Conservation (phyloP, 768 basidiomycete species). For the Phylloporus scabripes region DNA sequence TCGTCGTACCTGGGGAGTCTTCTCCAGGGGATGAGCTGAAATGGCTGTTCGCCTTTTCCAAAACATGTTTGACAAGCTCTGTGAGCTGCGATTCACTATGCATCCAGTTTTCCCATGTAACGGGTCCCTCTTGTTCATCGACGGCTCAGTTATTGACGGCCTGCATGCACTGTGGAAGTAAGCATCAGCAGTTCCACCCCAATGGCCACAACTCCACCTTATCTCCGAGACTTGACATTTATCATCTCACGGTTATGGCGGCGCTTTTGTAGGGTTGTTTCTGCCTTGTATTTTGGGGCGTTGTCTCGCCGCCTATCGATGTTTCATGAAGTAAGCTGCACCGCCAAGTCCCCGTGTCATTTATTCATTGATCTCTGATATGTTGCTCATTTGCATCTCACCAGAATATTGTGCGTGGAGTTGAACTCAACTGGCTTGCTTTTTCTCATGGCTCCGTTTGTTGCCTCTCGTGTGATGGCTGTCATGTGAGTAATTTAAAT, state of each 20-base stretch:
- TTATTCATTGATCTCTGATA: not conserved
- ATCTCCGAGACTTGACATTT: conserved; percentile 68
- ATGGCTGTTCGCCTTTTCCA: not conserved
- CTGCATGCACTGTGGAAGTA: not conserved
- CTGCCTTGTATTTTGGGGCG: conserved; percentile 67
- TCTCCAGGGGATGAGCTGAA: not conserved
- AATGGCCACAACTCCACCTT: conserved; percentile 54
- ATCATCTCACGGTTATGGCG: conserved; percentile 58
- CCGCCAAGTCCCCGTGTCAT: conserved; percentile 40
- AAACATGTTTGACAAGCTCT: not conserved
- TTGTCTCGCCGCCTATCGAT: conserved; percentile 56
- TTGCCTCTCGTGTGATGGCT: conserved; percentile 46
- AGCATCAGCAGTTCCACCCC: conserved; percentile 12
- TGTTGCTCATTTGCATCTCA: not conserved
- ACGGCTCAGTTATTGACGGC: not conserved
- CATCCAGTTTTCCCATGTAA: not conserved
- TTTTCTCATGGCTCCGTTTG: conserved; percentile 73
- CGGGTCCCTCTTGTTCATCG: not conserved
- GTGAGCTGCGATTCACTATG: not conserved
- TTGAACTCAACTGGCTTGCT: conserved; percentile 23
- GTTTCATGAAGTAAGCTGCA: conserved; percentile 55
- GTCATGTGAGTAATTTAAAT: conserved; percentile 55
- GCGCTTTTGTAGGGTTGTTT: conserved; percentile 68
- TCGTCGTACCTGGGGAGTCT: not conserved
- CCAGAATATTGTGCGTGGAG: too few relatives aligned